Percentiles rank a stretch among this genome's conserved stretches.
Evolutionary conservation across 805 yeast species (phyloP).

Genomic region (Nakazawaea wickerhamii): DNA sequence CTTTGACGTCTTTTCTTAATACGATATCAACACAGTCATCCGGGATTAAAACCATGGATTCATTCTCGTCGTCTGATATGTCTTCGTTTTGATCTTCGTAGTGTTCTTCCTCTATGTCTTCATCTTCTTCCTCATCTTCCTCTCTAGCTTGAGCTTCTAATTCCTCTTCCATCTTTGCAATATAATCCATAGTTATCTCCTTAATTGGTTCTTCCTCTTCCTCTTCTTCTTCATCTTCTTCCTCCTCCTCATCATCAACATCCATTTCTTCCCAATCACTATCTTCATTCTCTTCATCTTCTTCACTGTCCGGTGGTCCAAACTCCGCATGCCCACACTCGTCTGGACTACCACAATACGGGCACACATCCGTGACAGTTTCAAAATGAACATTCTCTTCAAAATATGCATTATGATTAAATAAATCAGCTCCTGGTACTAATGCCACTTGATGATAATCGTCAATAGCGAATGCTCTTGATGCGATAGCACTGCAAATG

Average conservation of each 20-base stretch:
- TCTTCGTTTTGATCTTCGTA: constrained; percentile 12
- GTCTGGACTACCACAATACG: constrained; percentile 26
- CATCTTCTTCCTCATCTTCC: constrained; percentile 24
- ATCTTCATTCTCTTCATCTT: constrained; percentile 23
- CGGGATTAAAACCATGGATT: constrained; percentile 31
- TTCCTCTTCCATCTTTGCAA: constrained; percentile 25
- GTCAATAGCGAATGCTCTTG: constrained; percentile 82
- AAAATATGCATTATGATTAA: constrained; percentile 59
- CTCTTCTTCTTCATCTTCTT: constrained; percentile 21
- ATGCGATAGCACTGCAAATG: constrained; percentile 54
- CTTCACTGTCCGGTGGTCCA: constrained; percentile 24
- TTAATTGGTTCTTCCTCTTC: constrained; percentile 19
- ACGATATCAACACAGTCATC: constrained; percentile 71
- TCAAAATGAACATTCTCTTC: constrained; percentile 67
- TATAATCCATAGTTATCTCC: constrained; percentile 28
- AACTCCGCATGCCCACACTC: constrained; percentile 27
- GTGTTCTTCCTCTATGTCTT: constrained; percentile 21
- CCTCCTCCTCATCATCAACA: constrained; percentile 18
- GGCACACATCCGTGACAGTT: constrained; percentile 34
- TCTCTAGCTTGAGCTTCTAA: constrained; percentile 13
- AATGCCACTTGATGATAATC: constrained; percentile 65
- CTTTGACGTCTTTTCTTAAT: constrained; percentile 35
- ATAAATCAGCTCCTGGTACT: constrained; percentile 89
- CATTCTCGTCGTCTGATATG: constrained; percentile 17
- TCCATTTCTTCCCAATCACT: constrained; percentile 21